These are phyloP conservation scores for Aspergillus brunneoviolaceus DNA, from an alignment of 2,329 filamentous ascomycete species.

Conservation along the genomic window DNA sequence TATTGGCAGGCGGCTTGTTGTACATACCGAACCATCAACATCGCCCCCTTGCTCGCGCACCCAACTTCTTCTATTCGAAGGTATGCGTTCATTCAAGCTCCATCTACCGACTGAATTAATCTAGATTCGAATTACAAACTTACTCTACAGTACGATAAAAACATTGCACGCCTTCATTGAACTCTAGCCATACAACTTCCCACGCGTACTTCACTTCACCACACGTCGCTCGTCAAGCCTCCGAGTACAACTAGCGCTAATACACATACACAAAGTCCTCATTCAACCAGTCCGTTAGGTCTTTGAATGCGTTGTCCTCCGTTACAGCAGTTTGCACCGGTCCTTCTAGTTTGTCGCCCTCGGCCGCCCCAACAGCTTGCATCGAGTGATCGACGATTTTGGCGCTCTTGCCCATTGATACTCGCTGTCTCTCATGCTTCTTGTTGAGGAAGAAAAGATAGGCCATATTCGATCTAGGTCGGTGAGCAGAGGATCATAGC, in stretches of 20 bases:
- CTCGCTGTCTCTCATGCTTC: conserved; percentile 55
- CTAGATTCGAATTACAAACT: no score
- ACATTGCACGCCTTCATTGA: no score
- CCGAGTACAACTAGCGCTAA: conserved; percentile 20
- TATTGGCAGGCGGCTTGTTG: no score
- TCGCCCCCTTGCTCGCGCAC: no score
- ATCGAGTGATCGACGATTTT: conserved; percentile 61
- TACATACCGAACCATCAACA: no score
- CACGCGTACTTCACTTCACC: background rate
- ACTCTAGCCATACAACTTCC: no score
- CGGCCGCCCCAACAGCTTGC: conserved; percentile 39
- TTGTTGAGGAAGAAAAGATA: conserved; percentile 57
- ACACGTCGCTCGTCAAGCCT: background rate
- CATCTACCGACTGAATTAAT: no score
- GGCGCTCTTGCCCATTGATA: conserved; percentile 60
- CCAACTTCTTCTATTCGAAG: no score
- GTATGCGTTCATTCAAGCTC: no score
- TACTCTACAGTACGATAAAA: no score
- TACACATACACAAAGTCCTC: conserved; percentile 65
- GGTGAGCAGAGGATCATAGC: background rate
- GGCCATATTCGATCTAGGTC: conserved; percentile 36
- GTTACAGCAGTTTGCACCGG: conserved; percentile 25
- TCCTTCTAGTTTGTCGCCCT: conserved; percentile 29
- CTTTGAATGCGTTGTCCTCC: conserved; percentile 56
- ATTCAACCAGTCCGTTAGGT: conserved; percentile 61